phyloP scores from a whole-genome alignment of 2,329 filamentous ascomycete species.

The Neonectria sp. region DNA sequence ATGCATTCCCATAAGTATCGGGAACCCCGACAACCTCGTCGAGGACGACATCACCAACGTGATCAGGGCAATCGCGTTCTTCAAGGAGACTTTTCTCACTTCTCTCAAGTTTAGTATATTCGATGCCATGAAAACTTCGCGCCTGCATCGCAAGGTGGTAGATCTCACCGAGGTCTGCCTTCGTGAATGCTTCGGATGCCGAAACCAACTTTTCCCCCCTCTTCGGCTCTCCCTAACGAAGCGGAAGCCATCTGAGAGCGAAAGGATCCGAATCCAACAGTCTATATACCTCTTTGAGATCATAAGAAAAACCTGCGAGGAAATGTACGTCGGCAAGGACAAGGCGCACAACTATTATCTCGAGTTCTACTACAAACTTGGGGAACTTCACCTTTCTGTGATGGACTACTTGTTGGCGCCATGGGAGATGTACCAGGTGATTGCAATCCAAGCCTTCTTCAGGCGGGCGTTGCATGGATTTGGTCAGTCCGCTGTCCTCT shows the following conservation, averaged over 20 bases:
- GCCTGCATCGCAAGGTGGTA: slow-evolving; percentile 6
- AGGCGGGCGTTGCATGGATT: slow-evolving; percentile 19
- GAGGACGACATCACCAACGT: neutral
- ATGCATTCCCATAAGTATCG: neutral
- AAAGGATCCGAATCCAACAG: slow-evolving; percentile 22
- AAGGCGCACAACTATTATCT: neutral
- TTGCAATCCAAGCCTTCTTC: slow-evolving; percentile 26
- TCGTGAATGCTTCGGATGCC: slow-evolving; percentile 10
- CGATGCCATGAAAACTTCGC: neutral
- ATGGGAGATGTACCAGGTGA: slow-evolving; percentile 35
- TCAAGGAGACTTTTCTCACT: neutral
- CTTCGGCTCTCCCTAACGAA: slow-evolving; percentile 3
- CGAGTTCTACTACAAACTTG: slow-evolving; percentile 5
- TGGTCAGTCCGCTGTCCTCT: slow-evolving; percentile 1
- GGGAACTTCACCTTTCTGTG: slow-evolving; percentile 11
- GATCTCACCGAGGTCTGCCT: slow-evolving; percentile 14
- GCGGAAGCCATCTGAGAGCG: neutral
- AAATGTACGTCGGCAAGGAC: neutral
- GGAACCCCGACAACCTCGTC: neutral
- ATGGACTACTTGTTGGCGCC: slow-evolving; percentile 21
- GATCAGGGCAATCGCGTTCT: neutral
- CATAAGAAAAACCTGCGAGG: slow-evolving; percentile 1
- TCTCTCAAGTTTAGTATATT: slow-evolving; percentile 26
- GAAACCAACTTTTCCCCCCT: slow-evolving; percentile 7
- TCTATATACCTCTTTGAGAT: slow-evolving; percentile 31